Evolutionary conservation across 108 stramenopile genomes (phyloP).

Genomic region (Licmophora abbreviata): DNA sequence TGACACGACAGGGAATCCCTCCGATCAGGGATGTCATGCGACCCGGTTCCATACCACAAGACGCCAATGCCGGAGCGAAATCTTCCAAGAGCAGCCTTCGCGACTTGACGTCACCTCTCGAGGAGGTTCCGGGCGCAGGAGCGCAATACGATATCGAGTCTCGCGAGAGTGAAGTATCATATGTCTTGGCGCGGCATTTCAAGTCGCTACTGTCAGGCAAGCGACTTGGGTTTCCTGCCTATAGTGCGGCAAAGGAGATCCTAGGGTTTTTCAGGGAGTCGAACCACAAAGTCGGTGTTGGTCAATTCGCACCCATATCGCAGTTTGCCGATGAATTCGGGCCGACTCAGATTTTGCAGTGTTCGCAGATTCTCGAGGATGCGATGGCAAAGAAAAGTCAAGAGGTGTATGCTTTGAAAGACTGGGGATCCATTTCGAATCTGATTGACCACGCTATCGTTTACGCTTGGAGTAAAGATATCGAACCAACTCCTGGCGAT

Average conservation of each 20-base stretch:
- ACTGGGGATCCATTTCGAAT: conserved; percentile 34
- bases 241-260: conserved; percentile 36
- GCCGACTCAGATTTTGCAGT: conserved; percentile 34
- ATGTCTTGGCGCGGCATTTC: conserved; percentile 53
- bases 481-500: too few species aligned
- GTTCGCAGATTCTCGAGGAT: conserved; percentile 32
- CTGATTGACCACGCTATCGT: conserved; percentile 37
- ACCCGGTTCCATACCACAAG: too few species aligned
- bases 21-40: too few species aligned
- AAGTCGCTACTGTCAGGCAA: conserved; percentile 39
- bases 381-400: conserved; percentile 35
- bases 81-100: too few species aligned
- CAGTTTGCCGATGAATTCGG: conserved; percentile 32
- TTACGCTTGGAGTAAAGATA: conserved; percentile 43
- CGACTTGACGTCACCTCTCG: too few species aligned
- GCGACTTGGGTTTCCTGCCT: conserved; percentile 51
- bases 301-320: conserved; percentile 34
- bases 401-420: conserved; percentile 36
- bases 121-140: too few species aligned
- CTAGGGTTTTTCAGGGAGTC: conserved; percentile 46
- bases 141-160: too few species aligned
- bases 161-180: conserved; percentile 28
- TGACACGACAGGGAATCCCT: too few species aligned
- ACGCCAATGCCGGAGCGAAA: too few species aligned
- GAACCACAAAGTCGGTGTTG: conserved; percentile 9